A percentile compares a stretch with the other conserved stretches of the same genome.
phyloP scores from a whole-genome alignment of 2,329 filamentous ascomycete species.

The Hirsutella rhossiliensis region DNA sequence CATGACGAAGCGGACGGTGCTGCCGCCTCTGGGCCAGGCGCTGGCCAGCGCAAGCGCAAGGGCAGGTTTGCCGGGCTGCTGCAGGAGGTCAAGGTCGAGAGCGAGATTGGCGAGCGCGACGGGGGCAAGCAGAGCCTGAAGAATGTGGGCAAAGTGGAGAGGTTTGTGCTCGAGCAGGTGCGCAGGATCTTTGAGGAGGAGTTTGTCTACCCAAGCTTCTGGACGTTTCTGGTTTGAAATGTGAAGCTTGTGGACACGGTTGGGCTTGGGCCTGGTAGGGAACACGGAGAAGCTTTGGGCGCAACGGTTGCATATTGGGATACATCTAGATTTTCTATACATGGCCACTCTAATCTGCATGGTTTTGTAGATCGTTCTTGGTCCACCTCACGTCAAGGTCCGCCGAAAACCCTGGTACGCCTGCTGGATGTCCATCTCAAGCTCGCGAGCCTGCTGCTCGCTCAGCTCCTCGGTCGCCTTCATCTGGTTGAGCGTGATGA shows the following conservation, averaged over 20 bases:
- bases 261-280: background rate
- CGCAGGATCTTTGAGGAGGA: slow-evolving; percentile 96
- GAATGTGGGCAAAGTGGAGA: slow-evolving; percentile 97
- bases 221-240: slow-evolving; percentile 78
- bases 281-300: background rate
- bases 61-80: slow-evolving; percentile 58
- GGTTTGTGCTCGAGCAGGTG: slow-evolving; percentile 93
- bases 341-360: background rate
- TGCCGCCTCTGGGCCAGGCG: slow-evolving; percentile 6
- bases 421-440: slow-evolving; percentile 87
- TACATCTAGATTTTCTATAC: background rate
- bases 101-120: slow-evolving; percentile 89
- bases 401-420: slow-evolving; percentile 91
- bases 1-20: background rate
- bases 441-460: slow-evolving; percentile 76
- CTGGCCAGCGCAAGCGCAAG: slow-evolving; percentile 12
- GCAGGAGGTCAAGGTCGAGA: slow-evolving; percentile 84
- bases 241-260: no score
- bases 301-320: background rate
- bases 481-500: slow-evolving; percentile 97
- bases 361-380: background rate
- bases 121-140: slow-evolving; percentile 90
- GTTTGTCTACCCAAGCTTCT: slow-evolving; percentile 96
- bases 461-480: slow-evolving; percentile 82
- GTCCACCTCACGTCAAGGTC: slow-evolving; percentile 42